A percentile compares a stretch with the other conserved stretches of the same genome.
Conservation (phyloP, 2,329 filamentous ascomycete species). For the Aspergillus sp. region DNA sequence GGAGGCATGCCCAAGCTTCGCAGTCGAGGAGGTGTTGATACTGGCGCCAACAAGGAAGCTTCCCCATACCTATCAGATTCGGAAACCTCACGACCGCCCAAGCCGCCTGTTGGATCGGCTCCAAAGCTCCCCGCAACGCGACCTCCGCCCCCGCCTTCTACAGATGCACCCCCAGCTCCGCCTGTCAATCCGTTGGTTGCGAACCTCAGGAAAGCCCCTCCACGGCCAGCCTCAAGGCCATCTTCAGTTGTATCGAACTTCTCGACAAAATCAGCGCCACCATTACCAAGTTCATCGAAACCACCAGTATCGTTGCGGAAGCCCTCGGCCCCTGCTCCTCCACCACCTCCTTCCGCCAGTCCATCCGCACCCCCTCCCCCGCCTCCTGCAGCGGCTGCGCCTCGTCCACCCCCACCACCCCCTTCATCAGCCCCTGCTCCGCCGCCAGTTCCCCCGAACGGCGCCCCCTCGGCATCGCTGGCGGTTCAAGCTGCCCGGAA, state of each 20-base stretch:
- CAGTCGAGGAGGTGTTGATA: conserved; percentile 80
- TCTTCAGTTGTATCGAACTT: conserved; percentile 59
- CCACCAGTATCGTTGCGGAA: conserved; percentile 59
- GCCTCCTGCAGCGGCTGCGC: conserved; percentile 41
- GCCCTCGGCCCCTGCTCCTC: conserved; percentile 52
- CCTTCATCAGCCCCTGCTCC: conserved; percentile 35
- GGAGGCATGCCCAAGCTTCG: conserved; percentile 94
- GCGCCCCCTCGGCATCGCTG: conserved; percentile 47
- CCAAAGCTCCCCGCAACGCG: conserved; percentile 57
- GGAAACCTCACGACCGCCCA: conserved; percentile 54
- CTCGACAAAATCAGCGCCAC: conserved; percentile 65
- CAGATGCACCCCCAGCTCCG: conserved; percentile 48
- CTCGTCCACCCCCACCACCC: conserved; percentile 47
- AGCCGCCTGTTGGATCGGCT: conserved; percentile 18
- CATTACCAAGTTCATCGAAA: conserved; percentile 48
- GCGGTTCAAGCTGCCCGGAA: conserved; percentile 61
- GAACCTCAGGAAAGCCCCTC: conserved; percentile 60
- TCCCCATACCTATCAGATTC: conserved; percentile 77
- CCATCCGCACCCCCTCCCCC: conserved; percentile 46
- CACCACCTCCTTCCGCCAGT: conserved; percentile 44
- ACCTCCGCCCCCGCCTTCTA: conserved; percentile 49
- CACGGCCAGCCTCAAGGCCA: conserved; percentile 54
- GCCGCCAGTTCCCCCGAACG: conserved; percentile 38
- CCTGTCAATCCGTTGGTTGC: conserved; percentile 55
- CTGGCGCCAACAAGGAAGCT: conserved; percentile 65